A percentile compares a stretch with the other conserved stretches of the same genome.
These are phyloP conservation scores for Chloris gayana DNA, from an alignment of 176 grass and related monocot genomes.

Conservation along the genomic window DNA sequence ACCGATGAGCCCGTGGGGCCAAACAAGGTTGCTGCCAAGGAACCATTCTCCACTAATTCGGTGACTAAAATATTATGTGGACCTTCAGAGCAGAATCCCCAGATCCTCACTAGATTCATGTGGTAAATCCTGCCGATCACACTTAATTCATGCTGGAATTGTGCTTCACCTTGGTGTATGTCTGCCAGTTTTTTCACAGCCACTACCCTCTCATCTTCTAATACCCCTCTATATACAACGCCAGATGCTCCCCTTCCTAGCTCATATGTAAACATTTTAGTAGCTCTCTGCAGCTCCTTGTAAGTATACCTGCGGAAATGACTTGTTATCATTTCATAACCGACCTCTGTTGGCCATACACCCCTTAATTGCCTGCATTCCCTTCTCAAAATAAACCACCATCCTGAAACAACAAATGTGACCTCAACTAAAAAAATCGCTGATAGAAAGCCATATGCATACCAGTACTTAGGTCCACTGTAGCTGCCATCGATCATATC, in stretches of 20 bases:
- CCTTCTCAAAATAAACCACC: slow-evolving; percentile 38
- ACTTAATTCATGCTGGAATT: slow-evolving; percentile 46
- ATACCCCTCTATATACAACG: slow-evolving; percentile 33
- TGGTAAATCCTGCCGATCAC: slow-evolving; percentile 51
- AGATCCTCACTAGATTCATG: slow-evolving; percentile 51
- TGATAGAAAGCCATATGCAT: slow-evolving; percentile 51
- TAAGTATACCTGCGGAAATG: slow-evolving; percentile 49
- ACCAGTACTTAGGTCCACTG: not conserved
- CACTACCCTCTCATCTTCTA: slow-evolving; percentile 36
- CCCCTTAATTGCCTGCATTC: slow-evolving; percentile 30
- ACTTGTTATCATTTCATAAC: slow-evolving; percentile 44
- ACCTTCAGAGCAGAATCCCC: slow-evolving; percentile 51
- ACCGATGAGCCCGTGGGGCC: not conserved
- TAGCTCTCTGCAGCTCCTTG: slow-evolving; percentile 42
- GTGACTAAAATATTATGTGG: slow-evolving; percentile 37
- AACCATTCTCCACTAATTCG: slow-evolving; percentile 42
- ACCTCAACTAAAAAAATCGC: slow-evolving; percentile 47
- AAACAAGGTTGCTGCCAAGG: slow-evolving; percentile 38
- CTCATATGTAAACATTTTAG: slow-evolving; percentile 37
- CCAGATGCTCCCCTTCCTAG: slow-evolving; percentile 42
- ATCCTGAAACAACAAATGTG: slow-evolving; percentile 30
- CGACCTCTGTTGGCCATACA: slow-evolving; percentile 46
- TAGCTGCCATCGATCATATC: not conserved
- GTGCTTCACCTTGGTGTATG: slow-evolving; percentile 32
- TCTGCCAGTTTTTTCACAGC: slow-evolving; percentile 36